phyloP scores from a whole-genome alignment of 306 rosid species.

The Potentilla sterilis region DNA sequence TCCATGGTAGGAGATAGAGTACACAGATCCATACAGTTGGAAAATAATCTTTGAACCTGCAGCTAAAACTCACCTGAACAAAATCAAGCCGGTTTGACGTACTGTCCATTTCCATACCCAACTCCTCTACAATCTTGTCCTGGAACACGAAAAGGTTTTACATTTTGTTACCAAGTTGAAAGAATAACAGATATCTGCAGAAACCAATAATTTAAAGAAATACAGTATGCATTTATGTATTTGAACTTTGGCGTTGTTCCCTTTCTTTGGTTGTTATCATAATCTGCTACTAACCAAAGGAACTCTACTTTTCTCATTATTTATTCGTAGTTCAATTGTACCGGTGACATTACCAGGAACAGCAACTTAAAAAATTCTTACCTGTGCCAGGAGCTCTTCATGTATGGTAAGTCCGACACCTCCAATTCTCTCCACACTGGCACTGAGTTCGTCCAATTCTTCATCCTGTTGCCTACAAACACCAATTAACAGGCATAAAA shows the following conservation, averaged over 20 bases:
- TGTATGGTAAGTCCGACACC: constrained; percentile 98
- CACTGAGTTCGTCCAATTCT: constrained; percentile 92
- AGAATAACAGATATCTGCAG: neutral
- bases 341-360: constrained; percentile 1
- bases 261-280: neutral
- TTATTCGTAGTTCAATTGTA: constrained; percentile 2
- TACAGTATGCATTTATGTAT: constrained; percentile 11
- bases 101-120: constrained; percentile 89
- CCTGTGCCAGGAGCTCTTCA: constrained; percentile 90
- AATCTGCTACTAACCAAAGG: neutral
- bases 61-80: constrained; percentile 78
- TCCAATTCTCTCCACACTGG: constrained; percentile 89
- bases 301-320: neutral
- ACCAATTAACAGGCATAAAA: constrained; percentile 27
- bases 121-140: constrained; percentile 86
- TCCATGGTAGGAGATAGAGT: neutral
- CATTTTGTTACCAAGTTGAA: constrained; percentile 11
- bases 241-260: neutral
- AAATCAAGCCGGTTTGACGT: constrained; percentile 94
- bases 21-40: neutral
- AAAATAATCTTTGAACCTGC: constrained; percentile 23
- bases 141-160: constrained; percentile 36
- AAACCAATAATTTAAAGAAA: neutral
- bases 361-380: constrained; percentile 30
- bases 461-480: constrained; percentile 81